Conservation (phyloP, 306 rosid genomes). For the Dicorynia guianensis region DNA sequence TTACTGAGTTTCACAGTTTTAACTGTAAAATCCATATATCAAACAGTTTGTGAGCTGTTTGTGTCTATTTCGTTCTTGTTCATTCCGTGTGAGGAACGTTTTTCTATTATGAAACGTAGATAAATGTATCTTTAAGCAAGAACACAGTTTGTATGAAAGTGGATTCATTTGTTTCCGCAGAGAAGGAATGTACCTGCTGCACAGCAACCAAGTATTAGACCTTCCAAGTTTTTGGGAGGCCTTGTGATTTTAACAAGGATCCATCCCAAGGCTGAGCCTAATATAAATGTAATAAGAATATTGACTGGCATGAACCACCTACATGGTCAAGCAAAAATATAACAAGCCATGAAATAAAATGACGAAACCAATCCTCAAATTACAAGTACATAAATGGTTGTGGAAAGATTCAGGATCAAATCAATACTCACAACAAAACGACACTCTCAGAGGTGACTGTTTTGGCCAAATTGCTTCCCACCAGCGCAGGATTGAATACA, state of each 20-base stretch:
- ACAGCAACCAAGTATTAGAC: slow-evolving; percentile 54
- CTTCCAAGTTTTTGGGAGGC: slow-evolving; percentile 54
- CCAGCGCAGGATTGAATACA: slow-evolving; percentile 61
- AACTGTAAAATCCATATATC: no score
- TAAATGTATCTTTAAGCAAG: background rate
- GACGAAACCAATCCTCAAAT: slow-evolving; percentile 32
- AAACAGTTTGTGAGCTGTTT: no score
- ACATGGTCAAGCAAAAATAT: slow-evolving; percentile 3
- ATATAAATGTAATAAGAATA: slow-evolving; percentile 49
- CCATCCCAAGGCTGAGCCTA: slow-evolving; percentile 63
- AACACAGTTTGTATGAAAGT: background rate
- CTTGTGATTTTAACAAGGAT: slow-evolving; percentile 49
- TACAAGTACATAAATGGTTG: background rate
- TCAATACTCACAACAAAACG: slow-evolving; percentile 49
- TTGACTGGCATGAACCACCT: slow-evolving; percentile 72
- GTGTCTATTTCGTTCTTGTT: no score
- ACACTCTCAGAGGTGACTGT: slow-evolving; percentile 53
- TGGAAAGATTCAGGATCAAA: background rate
- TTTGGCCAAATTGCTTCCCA: slow-evolving; percentile 54
- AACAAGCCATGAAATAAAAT: slow-evolving; percentile 7
- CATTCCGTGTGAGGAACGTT: no score
- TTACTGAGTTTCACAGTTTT: no score
- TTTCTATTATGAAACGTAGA: no score
- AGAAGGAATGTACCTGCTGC: slow-evolving; percentile 54
- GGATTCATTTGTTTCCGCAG: background rate